Percentiles rank a stretch among this genome's conserved stretches.
Evolutionary conservation across 23 red algal species (phyloP).

Genomic region (Gracilaria domingensis): DNA sequence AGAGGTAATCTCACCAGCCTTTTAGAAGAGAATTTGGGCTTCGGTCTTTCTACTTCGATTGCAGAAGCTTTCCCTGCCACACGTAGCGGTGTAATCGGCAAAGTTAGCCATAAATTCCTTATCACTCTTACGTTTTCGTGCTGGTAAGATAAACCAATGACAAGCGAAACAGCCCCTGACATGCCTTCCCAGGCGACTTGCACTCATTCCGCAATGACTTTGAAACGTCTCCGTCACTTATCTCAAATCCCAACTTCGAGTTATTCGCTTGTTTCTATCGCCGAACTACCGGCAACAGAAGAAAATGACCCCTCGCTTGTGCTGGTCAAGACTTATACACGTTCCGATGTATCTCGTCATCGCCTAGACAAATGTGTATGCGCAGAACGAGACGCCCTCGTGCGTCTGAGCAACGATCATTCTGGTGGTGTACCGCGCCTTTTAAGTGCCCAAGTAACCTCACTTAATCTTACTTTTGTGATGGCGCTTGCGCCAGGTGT

Average conservation of each 20-base stretch:
- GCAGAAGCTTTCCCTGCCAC: no score
- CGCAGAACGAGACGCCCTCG: constrained; percentile 54
- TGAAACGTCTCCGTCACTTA: constrained; percentile 18
- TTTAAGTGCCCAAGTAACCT: constrained; percentile 16
- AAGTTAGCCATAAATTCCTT: no score
- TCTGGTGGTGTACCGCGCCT: constrained; percentile 43
- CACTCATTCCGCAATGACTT: constrained; percentile 6
- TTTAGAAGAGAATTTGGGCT: no score
- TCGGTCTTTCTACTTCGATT: no score
- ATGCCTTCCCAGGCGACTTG: background rate
- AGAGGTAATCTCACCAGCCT: no score
- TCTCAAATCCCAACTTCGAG: constrained; percentile 27
- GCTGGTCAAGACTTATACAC: constrained; percentile 64
- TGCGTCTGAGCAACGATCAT: constrained; percentile 29
- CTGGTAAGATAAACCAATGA: background rate
- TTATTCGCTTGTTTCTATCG: constrained; percentile 33
- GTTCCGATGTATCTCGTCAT: constrained; percentile 30
- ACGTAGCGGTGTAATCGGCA: no score
- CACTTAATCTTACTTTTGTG: constrained; percentile 13
- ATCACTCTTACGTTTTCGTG: no score
- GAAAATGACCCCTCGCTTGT: constrained; percentile 8
- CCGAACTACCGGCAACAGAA: constrained; percentile 44
- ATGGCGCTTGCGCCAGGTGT: constrained; percentile 50
- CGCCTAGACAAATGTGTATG: constrained; percentile 18
- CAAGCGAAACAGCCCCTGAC: background rate